Evolutionary conservation across 2,329 filamentous ascomycete species (phyloP), one percentile per base, ranked within the genome.

Genomic region (Cladorrhinum sp.): DNA sequence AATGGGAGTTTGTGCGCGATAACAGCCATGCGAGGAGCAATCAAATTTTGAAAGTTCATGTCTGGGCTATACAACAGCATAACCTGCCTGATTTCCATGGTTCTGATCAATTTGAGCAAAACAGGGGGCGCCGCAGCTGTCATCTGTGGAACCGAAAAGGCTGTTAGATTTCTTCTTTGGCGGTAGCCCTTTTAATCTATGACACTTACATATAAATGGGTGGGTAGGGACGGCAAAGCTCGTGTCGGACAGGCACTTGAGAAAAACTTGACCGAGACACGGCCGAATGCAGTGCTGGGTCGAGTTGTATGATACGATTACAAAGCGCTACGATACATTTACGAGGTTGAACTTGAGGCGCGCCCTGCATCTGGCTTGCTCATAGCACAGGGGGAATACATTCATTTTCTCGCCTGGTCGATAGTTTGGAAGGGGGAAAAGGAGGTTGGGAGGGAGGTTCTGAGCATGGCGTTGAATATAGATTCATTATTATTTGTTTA

Each of bases 231-330:
- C n/a, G 16, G 41, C 50, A 49, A n/a, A 18, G 2, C 20, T 20
- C 27, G 36, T 36, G 41, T 55, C 36, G 59, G 27, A 27, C 32
- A 25, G 13, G 41, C 41, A 27, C 32, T 50, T 23, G 32, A 32
- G 32, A 20, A 52, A 36, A 38, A 36, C 25, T 18, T 16, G 25
- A 25, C 8, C n/a, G 9, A 16, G 4, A 53, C 23, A 36, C 27
- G 25, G 51, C 25, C 13, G 50, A 29, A 29, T n/a, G 29, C 41
- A 9, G 41, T 45, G 13, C 12, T 51, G 18, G 55, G 55, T 29
- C 20, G 27, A 54, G 22, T 52, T 65, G 64, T 65, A 64, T 48
- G 60, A 62, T 62, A 63, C 50, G 41, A 45, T 7, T 7, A 41
- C 4, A 45, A 50, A 51, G 58, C 55, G 58, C 38, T 53, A 62